Evolutionary conservation across 257 asterid genomes (phyloP).

Genomic region (Gentiana straminea): DNA sequence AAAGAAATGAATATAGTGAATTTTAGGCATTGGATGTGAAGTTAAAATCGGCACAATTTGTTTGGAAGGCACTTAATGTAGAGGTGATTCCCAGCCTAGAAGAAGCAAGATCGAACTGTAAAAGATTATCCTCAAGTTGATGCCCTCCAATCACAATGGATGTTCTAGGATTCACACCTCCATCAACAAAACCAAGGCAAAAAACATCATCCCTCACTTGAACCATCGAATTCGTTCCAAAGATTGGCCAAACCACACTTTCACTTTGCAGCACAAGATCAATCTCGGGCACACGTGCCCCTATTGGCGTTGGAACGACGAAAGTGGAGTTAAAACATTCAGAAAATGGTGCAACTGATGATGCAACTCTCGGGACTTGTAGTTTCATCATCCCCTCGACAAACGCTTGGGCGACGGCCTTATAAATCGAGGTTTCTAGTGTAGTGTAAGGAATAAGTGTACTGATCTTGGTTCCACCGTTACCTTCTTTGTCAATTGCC

Average conservation of each 20-base stretch:
- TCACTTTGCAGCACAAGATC: slow-evolving; percentile 16
- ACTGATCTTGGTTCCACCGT: slow-evolving; percentile 17
- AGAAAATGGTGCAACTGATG: slow-evolving; percentile 10
- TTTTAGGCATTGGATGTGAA: slow-evolving; percentile 13
- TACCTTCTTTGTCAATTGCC: slow-evolving; percentile 4
- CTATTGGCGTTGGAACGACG: slow-evolving; percentile 1
- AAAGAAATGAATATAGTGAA: too few species aligned
- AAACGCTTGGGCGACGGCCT: slow-evolving; percentile 10
- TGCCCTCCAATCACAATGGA: slow-evolving; percentile 28
- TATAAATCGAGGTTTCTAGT: slow-evolving; percentile 13
- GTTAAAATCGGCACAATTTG: slow-evolving; percentile 21
- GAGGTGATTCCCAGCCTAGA: slow-evolving; percentile 26
- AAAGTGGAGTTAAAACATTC: slow-evolving; percentile 12
- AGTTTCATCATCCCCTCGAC: neutral
- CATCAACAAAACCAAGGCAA: slow-evolving; percentile 54
- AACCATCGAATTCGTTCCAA: slow-evolving; percentile 42
- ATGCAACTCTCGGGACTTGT: slow-evolving; percentile 2
- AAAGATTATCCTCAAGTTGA: slow-evolving; percentile 25
- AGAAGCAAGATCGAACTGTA: slow-evolving; percentile 20
- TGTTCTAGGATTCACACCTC: slow-evolving; percentile 30
- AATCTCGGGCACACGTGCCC: slow-evolving; percentile 17
- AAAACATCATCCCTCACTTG: slow-evolving; percentile 27
- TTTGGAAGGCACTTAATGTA: slow-evolving; percentile 10
- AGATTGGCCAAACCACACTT: slow-evolving; percentile 28
- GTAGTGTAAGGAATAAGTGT: slow-evolving; percentile 12